Conservation (phyloP, 306 rosid genomes). For the Aeschynomene evenia region DNA sequence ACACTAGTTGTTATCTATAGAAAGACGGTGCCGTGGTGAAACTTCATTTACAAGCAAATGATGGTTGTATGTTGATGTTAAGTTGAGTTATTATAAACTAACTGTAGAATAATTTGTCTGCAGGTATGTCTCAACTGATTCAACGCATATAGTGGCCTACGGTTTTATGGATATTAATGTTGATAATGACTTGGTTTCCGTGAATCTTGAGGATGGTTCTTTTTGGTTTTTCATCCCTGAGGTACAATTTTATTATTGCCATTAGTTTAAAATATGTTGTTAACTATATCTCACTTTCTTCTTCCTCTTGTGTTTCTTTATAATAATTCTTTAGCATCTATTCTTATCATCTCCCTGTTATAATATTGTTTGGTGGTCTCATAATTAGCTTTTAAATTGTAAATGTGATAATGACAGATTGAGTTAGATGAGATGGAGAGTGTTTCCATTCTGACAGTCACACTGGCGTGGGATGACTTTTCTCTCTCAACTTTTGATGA, state of each 20-base stretch:
- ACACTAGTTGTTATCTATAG: neutral
- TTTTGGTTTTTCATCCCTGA: conserved; percentile 78
- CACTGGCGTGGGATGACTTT: conserved; percentile 80
- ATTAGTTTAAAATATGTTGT: conserved; percentile 2
- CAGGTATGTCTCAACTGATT: conserved; percentile 72
- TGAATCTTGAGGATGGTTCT: conserved; percentile 51
- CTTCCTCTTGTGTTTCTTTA: conserved; percentile 5
- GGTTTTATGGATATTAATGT: conserved; percentile 63
- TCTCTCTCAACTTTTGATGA: conserved; percentile 62
- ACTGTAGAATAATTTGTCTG: conserved; percentile 31
- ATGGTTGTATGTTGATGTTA: neutral
- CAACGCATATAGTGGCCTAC: conserved; percentile 55
- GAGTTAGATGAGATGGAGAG: conserved; percentile 80
- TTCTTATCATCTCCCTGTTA: neutral
- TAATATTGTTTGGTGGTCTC: conserved; percentile 23
- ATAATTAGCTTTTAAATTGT: conserved; percentile 2
- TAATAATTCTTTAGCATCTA: conserved; percentile 9
- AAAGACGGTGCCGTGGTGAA: conserved; percentile 8
- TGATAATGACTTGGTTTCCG: conserved; percentile 36
- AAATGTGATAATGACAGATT: conserved; percentile 51
- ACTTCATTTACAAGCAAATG: conserved; percentile 5
- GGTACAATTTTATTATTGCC: conserved; percentile 46
- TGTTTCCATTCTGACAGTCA: conserved; percentile 69
- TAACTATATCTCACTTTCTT: neutral
- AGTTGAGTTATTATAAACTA: conserved; percentile 14